Conservation (phyloP, 2,329 filamentous ascomycete species). For the Coccinonectria pachysandricola region DNA sequence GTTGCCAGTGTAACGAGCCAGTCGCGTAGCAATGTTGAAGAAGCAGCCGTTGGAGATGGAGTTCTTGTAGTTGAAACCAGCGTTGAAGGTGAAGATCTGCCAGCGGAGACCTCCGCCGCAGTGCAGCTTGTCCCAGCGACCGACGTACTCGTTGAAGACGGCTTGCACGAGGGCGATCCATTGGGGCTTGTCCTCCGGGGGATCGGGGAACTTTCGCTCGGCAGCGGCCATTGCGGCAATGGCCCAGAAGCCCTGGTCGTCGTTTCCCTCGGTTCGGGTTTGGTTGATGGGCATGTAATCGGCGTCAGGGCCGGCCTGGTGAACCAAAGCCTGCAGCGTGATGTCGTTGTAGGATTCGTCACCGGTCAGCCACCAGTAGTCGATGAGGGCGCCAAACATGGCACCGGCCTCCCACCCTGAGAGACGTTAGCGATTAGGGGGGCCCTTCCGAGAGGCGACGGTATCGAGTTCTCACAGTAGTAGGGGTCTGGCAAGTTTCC, state of each 20-base stretch:
- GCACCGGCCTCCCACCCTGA: conserved; percentile 61
- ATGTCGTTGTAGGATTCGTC: conserved; percentile 54
- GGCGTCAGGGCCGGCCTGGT: conserved; percentile 47
- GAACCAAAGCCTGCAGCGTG: conserved; percentile 46
- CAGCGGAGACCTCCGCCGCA: conserved; percentile 72
- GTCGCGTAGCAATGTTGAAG: conserved; percentile 58
- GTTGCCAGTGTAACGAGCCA: conserved; percentile 72
- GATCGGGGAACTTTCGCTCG: conserved; percentile 65
- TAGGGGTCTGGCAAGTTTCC: conserved; percentile 51
- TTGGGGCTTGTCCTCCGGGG: conserved; percentile 49
- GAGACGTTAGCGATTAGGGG: conserved; percentile 11
- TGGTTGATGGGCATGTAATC: conserved; percentile 62
- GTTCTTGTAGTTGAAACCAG: conserved; percentile 60
- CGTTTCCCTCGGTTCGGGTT: conserved; percentile 53
- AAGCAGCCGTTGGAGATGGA: conserved; percentile 60
- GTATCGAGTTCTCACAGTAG: conserved; percentile 56
- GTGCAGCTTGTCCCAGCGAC: conserved; percentile 53
- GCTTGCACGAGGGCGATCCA: conserved; percentile 71
- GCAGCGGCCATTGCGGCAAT: conserved; percentile 70
- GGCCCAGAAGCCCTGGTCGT: conserved; percentile 80
- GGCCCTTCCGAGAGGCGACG: no score
- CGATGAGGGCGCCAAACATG: conserved; percentile 60
- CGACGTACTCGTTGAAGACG: conserved; percentile 68
- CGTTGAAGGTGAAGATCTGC: conserved; percentile 76
- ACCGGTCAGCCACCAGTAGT: conserved; percentile 63